Evolutionary conservation across 2,329 filamentous ascomycete species (phyloP).

Genomic region (Alternaria hordeiaustralica): DNA sequence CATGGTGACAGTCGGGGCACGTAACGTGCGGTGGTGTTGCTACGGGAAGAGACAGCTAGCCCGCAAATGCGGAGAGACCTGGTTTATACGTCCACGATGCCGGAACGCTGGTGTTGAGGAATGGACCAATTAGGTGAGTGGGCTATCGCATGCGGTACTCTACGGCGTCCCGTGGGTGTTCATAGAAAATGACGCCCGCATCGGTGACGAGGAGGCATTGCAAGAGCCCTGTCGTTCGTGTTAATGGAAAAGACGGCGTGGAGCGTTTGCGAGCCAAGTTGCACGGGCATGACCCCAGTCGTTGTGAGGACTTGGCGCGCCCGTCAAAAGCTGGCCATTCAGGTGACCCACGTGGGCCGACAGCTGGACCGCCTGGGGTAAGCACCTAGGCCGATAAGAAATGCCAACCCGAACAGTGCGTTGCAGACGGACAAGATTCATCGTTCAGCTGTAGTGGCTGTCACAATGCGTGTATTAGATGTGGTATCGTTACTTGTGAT

Average conservation of each 20-base stretch:
- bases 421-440: neutral
- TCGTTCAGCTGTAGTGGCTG: neutral
- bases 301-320: slow-evolving; percentile 21
- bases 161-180: slow-evolving; percentile 22
- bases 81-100: slow-evolving; percentile 29
- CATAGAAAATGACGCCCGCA: slow-evolving; percentile 25
- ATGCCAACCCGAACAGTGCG: slow-evolving; percentile 8
- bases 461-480: neutral
- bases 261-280: slow-evolving; percentile 27
- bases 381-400: slow-evolving; percentile 5
- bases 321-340: slow-evolving; percentile 25
- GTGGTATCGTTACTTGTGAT: neutral
- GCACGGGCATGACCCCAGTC: slow-evolving; percentile 23
- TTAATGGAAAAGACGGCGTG: slow-evolving; percentile 24
- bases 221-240: slow-evolving; percentile 21
- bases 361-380: slow-evolving; percentile 17
- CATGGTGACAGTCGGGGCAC: slow-evolving; percentile 21
- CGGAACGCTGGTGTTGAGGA: slow-evolving; percentile 16
- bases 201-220: slow-evolving; percentile 31
- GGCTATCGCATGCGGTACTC: slow-evolving; percentile 27
- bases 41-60: slow-evolving; percentile 20
- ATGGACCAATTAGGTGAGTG: slow-evolving; percentile 23
- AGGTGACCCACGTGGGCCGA: slow-evolving; percentile 15
- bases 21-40: slow-evolving; percentile 21
- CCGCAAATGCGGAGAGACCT: slow-evolving; percentile 27